These are phyloP conservation scores for Diaporthe vexans DNA, from an alignment of 2,329 filamentous ascomycete species.

Conservation along the genomic window DNA sequence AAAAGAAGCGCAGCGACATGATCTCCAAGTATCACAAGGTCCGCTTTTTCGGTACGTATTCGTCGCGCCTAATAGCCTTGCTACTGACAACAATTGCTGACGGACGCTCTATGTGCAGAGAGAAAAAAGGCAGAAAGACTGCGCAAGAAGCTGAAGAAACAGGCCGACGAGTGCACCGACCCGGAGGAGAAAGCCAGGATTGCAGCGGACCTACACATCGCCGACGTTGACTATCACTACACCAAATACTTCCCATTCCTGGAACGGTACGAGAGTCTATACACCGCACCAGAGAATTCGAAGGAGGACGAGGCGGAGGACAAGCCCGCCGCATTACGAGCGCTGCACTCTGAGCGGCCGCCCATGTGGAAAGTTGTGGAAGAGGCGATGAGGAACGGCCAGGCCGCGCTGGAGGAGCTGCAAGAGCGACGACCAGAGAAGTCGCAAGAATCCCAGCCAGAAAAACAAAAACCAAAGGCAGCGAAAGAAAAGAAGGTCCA, in stretches of 20 bases:
- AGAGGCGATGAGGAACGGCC: conserved; percentile 71
- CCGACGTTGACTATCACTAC: conserved; percentile 83
- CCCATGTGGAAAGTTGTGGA: conserved; percentile 80
- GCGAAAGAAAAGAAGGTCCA: background rate
- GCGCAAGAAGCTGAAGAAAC: conserved; percentile 74
- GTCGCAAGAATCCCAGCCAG: background rate
- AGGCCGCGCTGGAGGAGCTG: conserved; percentile 64
- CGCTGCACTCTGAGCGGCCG: conserved; percentile 62
- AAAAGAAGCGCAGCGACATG: conserved; percentile 76
- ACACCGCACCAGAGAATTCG: conserved; percentile 55
- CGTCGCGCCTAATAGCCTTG: background rate
- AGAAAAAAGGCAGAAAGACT: conserved; percentile 79
- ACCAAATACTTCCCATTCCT: conserved; percentile 79
- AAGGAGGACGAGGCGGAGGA: conserved; percentile 52
- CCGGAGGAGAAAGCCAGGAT: conserved; percentile 66
- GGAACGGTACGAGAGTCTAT: conserved; percentile 78
- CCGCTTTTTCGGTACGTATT: conserved; percentile 80
- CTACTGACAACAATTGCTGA: conserved; percentile 23
- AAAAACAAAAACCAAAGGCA: background rate
- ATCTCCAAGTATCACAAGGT: conserved; percentile 87
- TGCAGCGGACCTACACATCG: conserved; percentile 72
- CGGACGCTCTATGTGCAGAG: conserved; percentile 60
- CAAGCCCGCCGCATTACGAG: conserved; percentile 56
- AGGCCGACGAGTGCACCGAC: conserved; percentile 65
- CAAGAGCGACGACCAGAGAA: conserved; percentile 63